Evolutionary conservation across 2,329 filamentous ascomycete genomes (phyloP), one percentile per base, ranked within the genome.

Genomic region (Juglanconis sp.): DNA sequence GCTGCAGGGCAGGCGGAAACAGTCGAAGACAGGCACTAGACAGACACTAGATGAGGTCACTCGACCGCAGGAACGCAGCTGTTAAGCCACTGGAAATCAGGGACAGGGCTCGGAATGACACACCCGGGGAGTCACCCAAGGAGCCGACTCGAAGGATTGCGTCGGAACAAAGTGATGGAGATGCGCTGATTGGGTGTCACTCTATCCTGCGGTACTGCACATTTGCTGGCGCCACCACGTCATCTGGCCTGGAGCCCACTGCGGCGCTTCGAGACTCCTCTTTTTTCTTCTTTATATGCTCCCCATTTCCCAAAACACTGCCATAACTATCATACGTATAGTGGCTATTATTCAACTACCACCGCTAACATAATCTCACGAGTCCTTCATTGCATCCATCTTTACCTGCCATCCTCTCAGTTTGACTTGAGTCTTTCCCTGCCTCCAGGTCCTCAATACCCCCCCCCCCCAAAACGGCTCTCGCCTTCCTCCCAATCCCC

Each of bases 401-500:
- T 11, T 5, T 5, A 8, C 2, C 9, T 44, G 7, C 9, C 5
- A 44, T 13, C 15, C 40, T 44, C 15, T n/a, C 40, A 17, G 8
- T 4, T 44, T 38, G 36, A 38, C 36, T 38, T 11, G 11, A 38
- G 35, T 7, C 35, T 38, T 38, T 11, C 35, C 15, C 40, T n/a
- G 5, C 10, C 5, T 13, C 10, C 40, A 5, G 5, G 13, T 48
- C 30, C 24, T 48, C 30, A 15, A 48, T 34, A 46, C n/a, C n/a
- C 30, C 30, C 3, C 24, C 42, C 31, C 13, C 7, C 34, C 30
- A 4, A 65, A 53, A 84, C 86, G 84, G 75, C 76, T 35, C 72
- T 83, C 69, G 77, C 76, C 62, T 81, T 86, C 69, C 77, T 86
- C 44, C 77, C 85, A 66, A 83, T 87, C 46, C 77, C 90, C 65